Conservation (phyloP, 768 basidiomycete species). For the Naganishia vaughanmartiniae region DNA sequence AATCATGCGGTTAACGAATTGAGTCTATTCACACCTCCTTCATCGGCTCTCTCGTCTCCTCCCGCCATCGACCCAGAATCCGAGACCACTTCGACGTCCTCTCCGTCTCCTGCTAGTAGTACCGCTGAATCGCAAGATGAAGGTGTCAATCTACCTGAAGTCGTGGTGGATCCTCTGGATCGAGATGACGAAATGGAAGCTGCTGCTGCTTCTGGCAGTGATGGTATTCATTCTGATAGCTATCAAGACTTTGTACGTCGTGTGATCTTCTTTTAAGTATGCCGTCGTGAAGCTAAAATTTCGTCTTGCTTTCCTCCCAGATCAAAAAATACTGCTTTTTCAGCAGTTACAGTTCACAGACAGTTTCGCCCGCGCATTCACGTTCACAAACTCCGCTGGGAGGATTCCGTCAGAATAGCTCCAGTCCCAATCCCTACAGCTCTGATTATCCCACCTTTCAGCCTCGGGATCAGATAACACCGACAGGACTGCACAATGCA, state of each 20-base stretch:
- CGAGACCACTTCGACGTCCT: conserved; percentile 39
- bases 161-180: conserved; percentile 41
- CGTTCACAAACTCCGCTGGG: conserved; percentile 26
- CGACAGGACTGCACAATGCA: background rate
- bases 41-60: conserved; percentile 45
- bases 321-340: conserved; percentile 51
- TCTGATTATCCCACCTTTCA: conserved; percentile 22
- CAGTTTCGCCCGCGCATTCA: conserved; percentile 36
- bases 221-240: conserved; percentile 32
- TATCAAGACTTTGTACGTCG: conserved; percentile 50
- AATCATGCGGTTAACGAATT: conserved; percentile 17
- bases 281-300: background rate
- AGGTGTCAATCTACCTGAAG: conserved; percentile 32
- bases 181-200: conserved; percentile 31
- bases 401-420: conserved; percentile 1
- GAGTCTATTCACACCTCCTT: conserved; percentile 45
- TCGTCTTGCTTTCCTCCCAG: conserved; percentile 30
- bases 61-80: conserved; percentile 37
- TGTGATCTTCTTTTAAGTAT: background rate
- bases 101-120: conserved; percentile 40
- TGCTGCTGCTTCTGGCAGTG: conserved; percentile 15
- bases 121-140: conserved; percentile 34
- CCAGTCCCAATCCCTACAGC: conserved; percentile 23
- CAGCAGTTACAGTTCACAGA: conserved; percentile 37
- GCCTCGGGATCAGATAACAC: conserved; percentile 19